Percentiles rank a stretch among this genome's conserved stretches.
Conservation (phyloP, 1,284 basidiomycete species). For the Athelia psychrophila region DNA sequence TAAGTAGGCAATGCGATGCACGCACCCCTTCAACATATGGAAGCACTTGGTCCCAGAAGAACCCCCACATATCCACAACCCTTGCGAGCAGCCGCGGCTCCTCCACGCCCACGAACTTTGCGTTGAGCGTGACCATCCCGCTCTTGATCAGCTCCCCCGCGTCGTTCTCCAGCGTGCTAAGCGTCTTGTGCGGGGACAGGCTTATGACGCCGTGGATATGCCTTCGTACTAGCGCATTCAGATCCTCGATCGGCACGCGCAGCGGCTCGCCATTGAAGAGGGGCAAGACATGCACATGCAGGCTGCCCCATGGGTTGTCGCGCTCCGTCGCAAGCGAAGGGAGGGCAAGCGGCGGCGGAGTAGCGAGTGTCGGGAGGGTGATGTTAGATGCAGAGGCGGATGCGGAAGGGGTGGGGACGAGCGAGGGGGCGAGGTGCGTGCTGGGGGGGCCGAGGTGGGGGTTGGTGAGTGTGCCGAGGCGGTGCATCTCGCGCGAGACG, state of each 20-base stretch:
- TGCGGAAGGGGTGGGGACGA: slow-evolving; percentile 16
- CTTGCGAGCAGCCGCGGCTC: slow-evolving; percentile 75
- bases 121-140: slow-evolving; percentile 91
- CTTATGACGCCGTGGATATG: slow-evolving; percentile 73
- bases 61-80: slow-evolving; percentile 88
- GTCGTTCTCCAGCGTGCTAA: slow-evolving; percentile 73
- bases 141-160: slow-evolving; percentile 79
- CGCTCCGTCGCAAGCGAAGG: slow-evolving; percentile 25
- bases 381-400: slow-evolving; percentile 33
- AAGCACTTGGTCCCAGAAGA: slow-evolving; percentile 92
- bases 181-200: slow-evolving; percentile 59
- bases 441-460: neutral
- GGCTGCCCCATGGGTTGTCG: slow-evolving; percentile 73
- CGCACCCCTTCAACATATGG: slow-evolving; percentile 86
- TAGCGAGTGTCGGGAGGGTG: slow-evolving; percentile 32
- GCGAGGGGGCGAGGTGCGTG: too few relatives aligned
- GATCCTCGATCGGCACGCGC: slow-evolving; percentile 88
- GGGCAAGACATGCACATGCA: slow-evolving; percentile 86
- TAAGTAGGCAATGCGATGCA: slow-evolving; percentile 10
- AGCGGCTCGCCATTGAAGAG: slow-evolving; percentile 91
- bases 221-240: slow-evolving; percentile 76
- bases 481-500: slow-evolving; percentile 14
- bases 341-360: slow-evolving; percentile 22
- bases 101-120: slow-evolving; percentile 72
- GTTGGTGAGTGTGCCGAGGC: slow-evolving; percentile 10